These are phyloP conservation scores for Kwoniella dejecticola DNA, from an alignment of 768 basidiomycete genomes.

Conservation along the genomic window DNA sequence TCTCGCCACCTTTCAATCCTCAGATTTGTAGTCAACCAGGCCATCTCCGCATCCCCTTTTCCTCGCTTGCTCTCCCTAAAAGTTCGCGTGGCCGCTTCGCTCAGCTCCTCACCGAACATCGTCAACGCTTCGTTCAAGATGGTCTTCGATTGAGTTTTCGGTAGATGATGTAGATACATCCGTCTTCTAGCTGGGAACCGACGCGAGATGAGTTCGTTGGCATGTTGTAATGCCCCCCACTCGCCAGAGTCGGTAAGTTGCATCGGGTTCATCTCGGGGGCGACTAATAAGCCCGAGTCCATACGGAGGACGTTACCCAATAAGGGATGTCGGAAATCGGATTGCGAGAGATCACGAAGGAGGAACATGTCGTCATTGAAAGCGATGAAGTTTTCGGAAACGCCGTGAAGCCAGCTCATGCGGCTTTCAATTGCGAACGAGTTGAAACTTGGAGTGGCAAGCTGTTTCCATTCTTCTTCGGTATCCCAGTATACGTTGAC, in stretches of 20 bases:
- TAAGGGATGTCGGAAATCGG: constrained; percentile 51
- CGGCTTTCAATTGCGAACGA: constrained; percentile 50
- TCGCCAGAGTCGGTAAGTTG: constrained; percentile 42
- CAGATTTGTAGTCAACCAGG: constrained; percentile 45
- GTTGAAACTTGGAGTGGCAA: constrained; percentile 46
- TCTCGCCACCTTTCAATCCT: constrained; percentile 53
- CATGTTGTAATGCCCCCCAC: constrained; percentile 53
- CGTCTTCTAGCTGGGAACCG: constrained; percentile 41
- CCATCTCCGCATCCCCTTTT: constrained; percentile 45
- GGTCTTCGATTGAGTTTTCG: constrained; percentile 36
- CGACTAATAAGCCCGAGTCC: constrained; percentile 38
- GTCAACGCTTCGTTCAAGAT: constrained; percentile 45
- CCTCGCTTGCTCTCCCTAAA: constrained; percentile 44
- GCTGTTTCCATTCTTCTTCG: constrained; percentile 41
- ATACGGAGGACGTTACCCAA: constrained; percentile 46
- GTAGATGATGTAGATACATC: constrained; percentile 50
- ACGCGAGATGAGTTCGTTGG: constrained; percentile 38
- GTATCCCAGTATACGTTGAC: constrained; percentile 7
- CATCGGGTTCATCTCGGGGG: constrained; percentile 21
- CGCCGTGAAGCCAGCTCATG: constrained; percentile 43
- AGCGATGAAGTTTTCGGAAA: constrained; percentile 45
- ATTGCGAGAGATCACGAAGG: constrained; percentile 24
- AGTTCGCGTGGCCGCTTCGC: constrained; percentile 37
- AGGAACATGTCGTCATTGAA: constrained; percentile 55
- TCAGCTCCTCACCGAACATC: constrained; percentile 43